Evolutionary conservation across 768 basidiomycete genomes (phyloP), one percentile per base, ranked within the genome.

Genomic region (Boletus rex-veris): DNA sequence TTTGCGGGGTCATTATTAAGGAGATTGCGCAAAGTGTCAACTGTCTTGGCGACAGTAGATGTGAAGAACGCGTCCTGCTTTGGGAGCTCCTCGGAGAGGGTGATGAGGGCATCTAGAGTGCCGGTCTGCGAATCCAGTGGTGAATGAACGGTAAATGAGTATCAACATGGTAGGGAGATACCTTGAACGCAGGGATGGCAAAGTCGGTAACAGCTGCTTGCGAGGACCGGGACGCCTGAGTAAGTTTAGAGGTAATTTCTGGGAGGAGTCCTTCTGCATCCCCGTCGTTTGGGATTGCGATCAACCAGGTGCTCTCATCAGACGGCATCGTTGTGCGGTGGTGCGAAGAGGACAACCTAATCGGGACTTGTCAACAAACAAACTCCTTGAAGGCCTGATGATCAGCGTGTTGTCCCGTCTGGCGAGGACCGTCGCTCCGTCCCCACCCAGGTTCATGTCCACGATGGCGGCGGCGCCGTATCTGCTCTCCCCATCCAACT

Each of bases 241-340:
- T 69, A 36, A 93, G 77, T 66, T 88, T 90, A 19, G 82, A 68
- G 10, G 76, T 42, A 16, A 92, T 64, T 57, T 90, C 88, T 59
- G 86, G 83, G 44, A 79, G 70, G 30, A 90, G 73, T 7, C 85
- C 84, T 55, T 90, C 89, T 0, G 91, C 79, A 63, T 97, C 92
- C 18, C 90, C 91, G 69, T 92, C 86, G 58, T 85, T 81, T 12
- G 95, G 95, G 3, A 91, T 83, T 40, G 93, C 79, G 56, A 97
- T 78, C 59, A 98, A 75, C 95, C 95, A 98, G 62, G 92, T 95
- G 59, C 90, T 89, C 71, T 95, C 87, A 77, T 97, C 94, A 67
- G 92, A 95, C 53, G 94, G 94, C 94, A 97, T 97, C 56, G 59
- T 57, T 7, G 51, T 48, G 24, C 3, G 38, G 49, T 52, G 15